A percentile compares a stretch with the other conserved stretches of the same genome.
These are phyloP conservation scores for Ophiostoma sp. DNA, from an alignment of 2,329 filamentous ascomycete species.

Conservation along the genomic window DNA sequence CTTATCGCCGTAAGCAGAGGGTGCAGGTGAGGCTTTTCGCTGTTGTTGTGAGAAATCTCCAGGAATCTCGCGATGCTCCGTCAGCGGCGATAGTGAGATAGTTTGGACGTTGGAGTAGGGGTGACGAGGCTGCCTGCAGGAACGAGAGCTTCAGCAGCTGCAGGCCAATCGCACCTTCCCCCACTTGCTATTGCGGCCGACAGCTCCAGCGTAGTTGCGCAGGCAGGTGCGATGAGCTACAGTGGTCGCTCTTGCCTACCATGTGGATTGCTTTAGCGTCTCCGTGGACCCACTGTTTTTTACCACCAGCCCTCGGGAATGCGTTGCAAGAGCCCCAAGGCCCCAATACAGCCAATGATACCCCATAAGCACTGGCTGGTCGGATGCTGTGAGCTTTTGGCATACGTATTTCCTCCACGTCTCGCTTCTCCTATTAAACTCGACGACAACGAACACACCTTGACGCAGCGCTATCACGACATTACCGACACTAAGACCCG, in stretches of 20 bases:
- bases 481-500: neutral
- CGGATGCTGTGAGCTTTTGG: slow-evolving; percentile 8
- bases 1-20: neutral
- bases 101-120: slow-evolving; percentile 13
- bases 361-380: neutral
- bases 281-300: neutral
- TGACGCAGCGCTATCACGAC: neutral
- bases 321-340: neutral
- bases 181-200: slow-evolving; percentile 14
- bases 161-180: slow-evolving; percentile 21
- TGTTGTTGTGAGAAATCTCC: neutral
- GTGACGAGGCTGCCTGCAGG: slow-evolving; percentile 25
- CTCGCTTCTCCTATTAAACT: slow-evolving; percentile 16
- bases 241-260: slow-evolving; percentile 12
- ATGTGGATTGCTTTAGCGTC: neutral
- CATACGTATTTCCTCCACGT: slow-evolving; percentile 22
- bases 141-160: slow-evolving; percentile 15
- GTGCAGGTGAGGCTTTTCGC: neutral
- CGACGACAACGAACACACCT: neutral
- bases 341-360: neutral
- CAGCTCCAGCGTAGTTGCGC: neutral
- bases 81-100: neutral
- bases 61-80: neutral
- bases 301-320: neutral
- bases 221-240: slow-evolving; percentile 16